phyloP scores from a whole-genome alignment of 805 yeast species.

The Ogataea saltuana region DNA sequence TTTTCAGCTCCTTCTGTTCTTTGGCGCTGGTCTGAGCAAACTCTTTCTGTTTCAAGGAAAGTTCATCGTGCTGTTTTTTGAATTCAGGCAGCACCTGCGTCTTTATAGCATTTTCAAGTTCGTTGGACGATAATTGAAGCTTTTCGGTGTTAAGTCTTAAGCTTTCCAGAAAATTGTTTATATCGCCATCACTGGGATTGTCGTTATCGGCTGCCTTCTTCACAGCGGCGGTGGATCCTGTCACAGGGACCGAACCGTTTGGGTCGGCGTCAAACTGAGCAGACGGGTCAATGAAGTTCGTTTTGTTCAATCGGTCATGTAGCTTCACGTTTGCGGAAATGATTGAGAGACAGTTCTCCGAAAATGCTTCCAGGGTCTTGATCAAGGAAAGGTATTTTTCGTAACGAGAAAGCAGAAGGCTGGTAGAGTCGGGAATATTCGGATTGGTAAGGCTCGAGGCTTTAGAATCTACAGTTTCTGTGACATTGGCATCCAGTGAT shows the following conservation, averaged over 20 bases:
- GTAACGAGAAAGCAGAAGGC: conserved; percentile 29
- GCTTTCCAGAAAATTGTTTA: conserved; percentile 33
- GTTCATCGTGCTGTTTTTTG: conserved; percentile 40
- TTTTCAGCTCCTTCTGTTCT: conserved; percentile 42
- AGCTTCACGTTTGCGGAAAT: conserved; percentile 25
- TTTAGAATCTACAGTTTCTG: too few relatives aligned
- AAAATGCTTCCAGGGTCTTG: conserved; percentile 26
- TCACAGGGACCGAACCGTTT: conserved; percentile 24
- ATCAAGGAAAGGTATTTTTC: conserved; percentile 31
- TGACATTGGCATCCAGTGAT: neutral
- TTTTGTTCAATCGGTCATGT: conserved; percentile 30
- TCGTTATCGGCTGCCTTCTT: neutral
- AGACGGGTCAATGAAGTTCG: conserved; percentile 19
- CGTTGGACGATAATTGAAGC: conserved; percentile 37
- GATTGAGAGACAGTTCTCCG: conserved; percentile 29
- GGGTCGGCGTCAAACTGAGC: conserved; percentile 36
- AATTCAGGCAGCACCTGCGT: conserved; percentile 44
- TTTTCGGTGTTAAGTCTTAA: conserved; percentile 32
- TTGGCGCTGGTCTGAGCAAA: conserved; percentile 37
- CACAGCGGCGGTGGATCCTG: conserved; percentile 25
- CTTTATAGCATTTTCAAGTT: conserved; percentile 41
- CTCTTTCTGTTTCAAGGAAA: conserved; percentile 45
- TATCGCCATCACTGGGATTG: conserved; percentile 10
- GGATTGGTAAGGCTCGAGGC: conserved; percentile 18
- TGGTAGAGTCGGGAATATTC: conserved; percentile 30